phyloP scores from a whole-genome alignment of 2,329 filamentous ascomycete genomes.

The Thermothelomyces thermophilus region DNA sequence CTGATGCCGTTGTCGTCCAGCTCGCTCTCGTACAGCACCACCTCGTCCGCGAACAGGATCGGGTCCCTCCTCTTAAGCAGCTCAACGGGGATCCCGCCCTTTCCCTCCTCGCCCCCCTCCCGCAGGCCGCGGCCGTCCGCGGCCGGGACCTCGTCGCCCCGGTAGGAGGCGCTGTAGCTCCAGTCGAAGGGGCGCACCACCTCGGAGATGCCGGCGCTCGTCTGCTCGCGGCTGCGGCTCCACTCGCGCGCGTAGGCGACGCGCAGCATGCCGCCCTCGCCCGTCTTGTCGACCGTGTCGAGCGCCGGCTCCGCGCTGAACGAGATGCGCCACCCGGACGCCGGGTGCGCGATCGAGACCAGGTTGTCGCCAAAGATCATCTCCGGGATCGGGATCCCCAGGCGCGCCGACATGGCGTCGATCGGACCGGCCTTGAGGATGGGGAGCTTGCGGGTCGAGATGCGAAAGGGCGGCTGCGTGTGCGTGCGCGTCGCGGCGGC shows the following conservation, averaged over 20 bases:
- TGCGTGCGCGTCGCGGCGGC: slow-evolving; percentile 50
- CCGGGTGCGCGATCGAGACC: slow-evolving; percentile 65
- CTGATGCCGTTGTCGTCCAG: slow-evolving; percentile 96
- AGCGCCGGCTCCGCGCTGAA: slow-evolving; percentile 87
- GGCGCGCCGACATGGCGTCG: slow-evolving; percentile 68
- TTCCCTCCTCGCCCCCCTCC: neutral
- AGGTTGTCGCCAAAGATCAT: slow-evolving; percentile 99
- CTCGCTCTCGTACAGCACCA: slow-evolving; percentile 95
- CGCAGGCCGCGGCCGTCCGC: neutral
- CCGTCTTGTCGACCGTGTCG: slow-evolving; percentile 90
- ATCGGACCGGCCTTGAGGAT: slow-evolving; percentile 91
- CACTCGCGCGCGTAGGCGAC: slow-evolving; percentile 90
- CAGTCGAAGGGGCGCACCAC: slow-evolving; percentile 96
- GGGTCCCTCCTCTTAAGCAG: slow-evolving; percentile 84
- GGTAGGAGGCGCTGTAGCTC: slow-evolving; percentile 90
- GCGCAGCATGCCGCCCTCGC: slow-evolving; percentile 72
- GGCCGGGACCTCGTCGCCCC: slow-evolving; percentile 40
- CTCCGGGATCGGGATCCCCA: slow-evolving; percentile 86
- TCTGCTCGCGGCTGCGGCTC: slow-evolving; percentile 61
- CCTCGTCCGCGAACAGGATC: slow-evolving; percentile 94
- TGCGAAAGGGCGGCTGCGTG: slow-evolving; percentile 60
- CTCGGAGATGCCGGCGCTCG: slow-evolving; percentile 82
- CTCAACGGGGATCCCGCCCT: slow-evolving; percentile 64
- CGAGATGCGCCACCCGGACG: slow-evolving; percentile 67
- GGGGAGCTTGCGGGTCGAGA: slow-evolving; percentile 81